Evolutionary conservation across 106 monocot genomes (phyloP), one percentile per base, ranked within the genome.

Genomic region (Chionographis japonica): DNA sequence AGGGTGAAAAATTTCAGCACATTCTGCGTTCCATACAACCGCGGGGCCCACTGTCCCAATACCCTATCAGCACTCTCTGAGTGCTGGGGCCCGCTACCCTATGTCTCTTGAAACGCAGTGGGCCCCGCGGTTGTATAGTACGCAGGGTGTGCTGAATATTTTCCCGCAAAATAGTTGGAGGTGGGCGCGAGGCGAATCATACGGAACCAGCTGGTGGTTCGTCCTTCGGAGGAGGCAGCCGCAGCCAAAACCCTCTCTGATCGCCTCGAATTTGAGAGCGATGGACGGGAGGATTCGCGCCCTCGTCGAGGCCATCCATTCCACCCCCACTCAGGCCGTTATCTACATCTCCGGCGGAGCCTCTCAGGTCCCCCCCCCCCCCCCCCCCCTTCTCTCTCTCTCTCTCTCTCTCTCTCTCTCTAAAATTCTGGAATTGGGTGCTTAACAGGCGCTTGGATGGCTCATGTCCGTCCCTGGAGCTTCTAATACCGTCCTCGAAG

Each of bases 271-370:
- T 27, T 27, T 27, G 58, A 59, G 8, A 17, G 39, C 12, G 11
- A 84, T 77, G 71, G 88, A 88, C 62, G 77, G 64, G 16, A 63
- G 76, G 61, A 68, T 88, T 55, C 88, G 83, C 38, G 75, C 86
- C 8, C 46, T 89, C 27, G 82, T 97, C 4, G 95, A 97, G 49
- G 84, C 86, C 64, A 89, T 97, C 76, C 92, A 92, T 63, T 82
- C 80, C 61, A 84, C 60, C 63, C 79, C 73, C 58, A 66, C 73
- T 14, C 86, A 89, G 52, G 75, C 82, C 18, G 95, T 92, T 57
- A 61, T 97, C 82, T 86, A 80, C 78, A 68, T 84, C 77, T 66
- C 92, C 57, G 95, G 95, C 18, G 95, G 95, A 20, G 92, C 95
- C 58, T 97, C 95, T 13, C 95, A 97, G 91, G 95, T 94, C 40